A percentile compares a stretch with the other conserved stretches of the same genome.
Conservation (phyloP, 441 rosid genomes). For the Theobroma grandiflorum region DNA sequence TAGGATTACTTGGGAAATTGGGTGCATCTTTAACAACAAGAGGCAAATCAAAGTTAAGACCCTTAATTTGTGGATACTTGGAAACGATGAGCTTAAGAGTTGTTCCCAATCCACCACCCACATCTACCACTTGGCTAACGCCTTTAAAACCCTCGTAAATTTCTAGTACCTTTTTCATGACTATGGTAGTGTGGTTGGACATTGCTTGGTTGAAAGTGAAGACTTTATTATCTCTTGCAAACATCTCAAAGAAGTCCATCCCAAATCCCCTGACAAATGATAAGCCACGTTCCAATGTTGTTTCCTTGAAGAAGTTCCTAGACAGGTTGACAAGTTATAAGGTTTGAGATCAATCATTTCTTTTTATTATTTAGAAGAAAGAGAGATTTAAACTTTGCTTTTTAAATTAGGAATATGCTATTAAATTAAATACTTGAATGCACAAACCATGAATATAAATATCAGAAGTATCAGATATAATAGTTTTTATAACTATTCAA, state of each 20-base stretch:
- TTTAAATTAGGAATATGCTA: too few species aligned
- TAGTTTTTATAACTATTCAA: too few species aligned
- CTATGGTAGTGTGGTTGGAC: slow-evolving; percentile 36
- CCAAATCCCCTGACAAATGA: slow-evolving; percentile 48
- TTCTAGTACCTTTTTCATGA: slow-evolving; percentile 34
- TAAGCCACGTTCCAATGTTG: slow-evolving; percentile 42
- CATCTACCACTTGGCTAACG: slow-evolving; percentile 24
- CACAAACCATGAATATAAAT: too few species aligned
- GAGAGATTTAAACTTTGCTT: too few species aligned
- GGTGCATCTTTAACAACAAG: slow-evolving; percentile 33
- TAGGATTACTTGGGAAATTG: slow-evolving; percentile 25
- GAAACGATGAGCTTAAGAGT: slow-evolving; percentile 34
- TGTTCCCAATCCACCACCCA: slow-evolving; percentile 43
- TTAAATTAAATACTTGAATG: too few species aligned
- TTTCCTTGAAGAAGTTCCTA: slow-evolving; percentile 42
- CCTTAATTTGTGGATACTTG: slow-evolving; percentile 32
- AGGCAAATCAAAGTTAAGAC: slow-evolving; percentile 39
- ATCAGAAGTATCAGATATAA: too few species aligned
- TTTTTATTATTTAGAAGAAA: too few species aligned
- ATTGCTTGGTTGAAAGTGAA: slow-evolving; percentile 45
- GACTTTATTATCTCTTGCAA: slow-evolving; percentile 37
- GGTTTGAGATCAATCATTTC: too few species aligned
- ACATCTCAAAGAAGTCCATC: slow-evolving; percentile 38
- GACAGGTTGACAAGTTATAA: neutral
- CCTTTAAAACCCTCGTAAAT: slow-evolving; percentile 37